Evolutionary conservation across 306 rosid species (phyloP).

Genomic region (Trichosanthes cucumerina): DNA sequence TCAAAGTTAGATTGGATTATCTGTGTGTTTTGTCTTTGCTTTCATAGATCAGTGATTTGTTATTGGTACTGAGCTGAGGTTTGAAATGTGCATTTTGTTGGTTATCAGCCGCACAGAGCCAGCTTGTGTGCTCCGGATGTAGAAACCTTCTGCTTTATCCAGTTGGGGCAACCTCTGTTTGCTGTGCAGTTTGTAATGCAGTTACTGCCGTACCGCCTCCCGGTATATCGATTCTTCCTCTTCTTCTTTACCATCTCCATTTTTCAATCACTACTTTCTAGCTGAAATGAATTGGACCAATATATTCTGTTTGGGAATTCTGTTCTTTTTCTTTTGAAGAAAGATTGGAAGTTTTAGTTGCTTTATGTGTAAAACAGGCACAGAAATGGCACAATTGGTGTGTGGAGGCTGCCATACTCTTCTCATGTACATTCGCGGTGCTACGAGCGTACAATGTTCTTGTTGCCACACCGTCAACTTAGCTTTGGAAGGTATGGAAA

Average conservation of each 20-base stretch:
- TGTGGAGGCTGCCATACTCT: slow-evolving; percentile 97
- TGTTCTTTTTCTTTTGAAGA: background rate
- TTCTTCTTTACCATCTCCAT: background rate
- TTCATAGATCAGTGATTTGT: background rate
- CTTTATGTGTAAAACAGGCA: slow-evolving; percentile 38
- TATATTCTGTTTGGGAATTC: background rate
- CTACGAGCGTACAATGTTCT: slow-evolving; percentile 94
- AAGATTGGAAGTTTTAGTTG: background rate
- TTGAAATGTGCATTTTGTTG: slow-evolving; percentile 10
- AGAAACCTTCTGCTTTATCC: slow-evolving; percentile 84
- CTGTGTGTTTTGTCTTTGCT: background rate
- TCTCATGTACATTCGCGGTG: slow-evolving; percentile 95
- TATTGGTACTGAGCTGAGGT: background rate
- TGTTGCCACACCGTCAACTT: slow-evolving; percentile 97
- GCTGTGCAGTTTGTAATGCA: slow-evolving; percentile 99
- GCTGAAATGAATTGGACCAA: background rate
- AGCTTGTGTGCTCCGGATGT: slow-evolving; percentile 96
- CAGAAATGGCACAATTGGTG: slow-evolving; percentile 99
- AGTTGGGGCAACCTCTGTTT: slow-evolving; percentile 89
- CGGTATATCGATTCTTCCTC: slow-evolving; percentile 27
- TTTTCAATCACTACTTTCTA: background rate
- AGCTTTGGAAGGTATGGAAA: slow-evolving; percentile 77
- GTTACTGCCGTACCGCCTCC: slow-evolving; percentile 97
- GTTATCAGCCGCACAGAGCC: slow-evolving; percentile 70
- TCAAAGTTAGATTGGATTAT: background rate